These are phyloP conservation scores for Emmonsia crescens DNA, from an alignment of 2,329 filamentous ascomycete species.

Conservation along the genomic window DNA sequence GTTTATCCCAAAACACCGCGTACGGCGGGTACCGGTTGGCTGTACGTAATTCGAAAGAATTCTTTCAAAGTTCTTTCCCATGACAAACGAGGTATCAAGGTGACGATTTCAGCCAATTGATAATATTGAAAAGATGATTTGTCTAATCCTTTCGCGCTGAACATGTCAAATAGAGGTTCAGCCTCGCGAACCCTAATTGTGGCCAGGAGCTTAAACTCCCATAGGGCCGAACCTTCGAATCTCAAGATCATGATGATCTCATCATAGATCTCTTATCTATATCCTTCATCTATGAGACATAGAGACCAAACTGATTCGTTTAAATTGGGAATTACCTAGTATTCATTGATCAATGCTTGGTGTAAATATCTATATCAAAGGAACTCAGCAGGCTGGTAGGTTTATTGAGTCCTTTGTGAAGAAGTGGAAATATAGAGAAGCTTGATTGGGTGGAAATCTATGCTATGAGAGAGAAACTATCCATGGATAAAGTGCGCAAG, in stretches of 20 bases:
- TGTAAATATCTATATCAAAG: no score
- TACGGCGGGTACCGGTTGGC: no score
- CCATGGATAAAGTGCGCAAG: no score
- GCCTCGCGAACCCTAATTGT: neutral
- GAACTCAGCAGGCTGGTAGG: neutral
- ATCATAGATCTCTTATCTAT: neutral
- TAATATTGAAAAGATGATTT: no score
- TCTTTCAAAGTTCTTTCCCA: neutral
- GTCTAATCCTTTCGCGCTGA: no score
- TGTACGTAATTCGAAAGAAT: no score
- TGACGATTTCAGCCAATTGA: neutral
- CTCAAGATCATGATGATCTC: neutral
- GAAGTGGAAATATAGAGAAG: no score
- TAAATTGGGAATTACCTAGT: neutral
- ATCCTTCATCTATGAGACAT: neutral
- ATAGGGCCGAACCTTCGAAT: neutral
- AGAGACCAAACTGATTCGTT: neutral
- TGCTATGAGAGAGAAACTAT: no score
- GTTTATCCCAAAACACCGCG: no score
- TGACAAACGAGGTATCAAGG: neutral
- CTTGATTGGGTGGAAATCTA: no score
- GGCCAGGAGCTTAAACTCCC: neutral
- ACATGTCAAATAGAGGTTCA: neutral
- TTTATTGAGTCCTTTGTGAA: no score
- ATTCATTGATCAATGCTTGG: no score